These are phyloP conservation scores for Metschnikowia lunata DNA, from an alignment of 805 yeast species.

Conservation along the genomic window DNA sequence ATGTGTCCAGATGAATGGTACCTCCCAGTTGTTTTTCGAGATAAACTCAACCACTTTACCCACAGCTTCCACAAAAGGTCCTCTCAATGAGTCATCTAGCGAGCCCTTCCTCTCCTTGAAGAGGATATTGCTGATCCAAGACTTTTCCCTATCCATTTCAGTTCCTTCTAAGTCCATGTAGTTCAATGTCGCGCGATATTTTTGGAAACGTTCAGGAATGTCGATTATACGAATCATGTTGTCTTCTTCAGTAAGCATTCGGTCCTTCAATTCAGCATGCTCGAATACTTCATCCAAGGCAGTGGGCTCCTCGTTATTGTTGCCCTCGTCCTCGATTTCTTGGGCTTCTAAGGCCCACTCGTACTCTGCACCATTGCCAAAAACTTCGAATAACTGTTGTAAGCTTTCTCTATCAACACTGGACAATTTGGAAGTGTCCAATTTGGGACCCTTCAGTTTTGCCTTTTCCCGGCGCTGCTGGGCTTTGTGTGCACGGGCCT, in stretches of 20 bases:
- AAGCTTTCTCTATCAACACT: constrained; percentile 83
- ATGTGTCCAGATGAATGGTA: constrained; percentile 93
- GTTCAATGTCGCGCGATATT: constrained; percentile 61
- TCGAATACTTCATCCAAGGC: constrained; percentile 89
- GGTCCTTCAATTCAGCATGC: constrained; percentile 85
- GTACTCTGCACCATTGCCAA: constrained; percentile 95
- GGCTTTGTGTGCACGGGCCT: constrained; percentile 35
- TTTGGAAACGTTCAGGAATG: constrained; percentile 89
- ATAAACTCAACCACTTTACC: constrained; percentile 67
- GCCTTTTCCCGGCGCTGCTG: constrained; percentile 31
- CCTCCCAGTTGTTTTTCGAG: constrained; percentile 76
- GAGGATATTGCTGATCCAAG: constrained; percentile 73
- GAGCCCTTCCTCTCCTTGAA: constrained; percentile 50
- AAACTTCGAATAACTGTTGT: constrained; percentile 89
- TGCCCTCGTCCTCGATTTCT: constrained; percentile 54
- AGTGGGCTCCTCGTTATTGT: constrained; percentile 50
- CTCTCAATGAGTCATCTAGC: constrained; percentile 34
- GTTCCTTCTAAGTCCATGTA: constrained; percentile 64
- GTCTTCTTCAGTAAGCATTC: constrained; percentile 89
- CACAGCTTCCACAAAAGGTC: constrained; percentile 66
- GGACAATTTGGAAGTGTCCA: constrained; percentile 55
- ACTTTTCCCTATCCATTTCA: constrained; percentile 68
- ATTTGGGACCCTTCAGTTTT: constrained; percentile 36
- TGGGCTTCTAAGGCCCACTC: constrained; percentile 98
- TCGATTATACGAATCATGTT: constrained; percentile 79